Conservation (phyloP, 352 stramenopile genomes). For the Pythium vanterpoolii region DNA sequence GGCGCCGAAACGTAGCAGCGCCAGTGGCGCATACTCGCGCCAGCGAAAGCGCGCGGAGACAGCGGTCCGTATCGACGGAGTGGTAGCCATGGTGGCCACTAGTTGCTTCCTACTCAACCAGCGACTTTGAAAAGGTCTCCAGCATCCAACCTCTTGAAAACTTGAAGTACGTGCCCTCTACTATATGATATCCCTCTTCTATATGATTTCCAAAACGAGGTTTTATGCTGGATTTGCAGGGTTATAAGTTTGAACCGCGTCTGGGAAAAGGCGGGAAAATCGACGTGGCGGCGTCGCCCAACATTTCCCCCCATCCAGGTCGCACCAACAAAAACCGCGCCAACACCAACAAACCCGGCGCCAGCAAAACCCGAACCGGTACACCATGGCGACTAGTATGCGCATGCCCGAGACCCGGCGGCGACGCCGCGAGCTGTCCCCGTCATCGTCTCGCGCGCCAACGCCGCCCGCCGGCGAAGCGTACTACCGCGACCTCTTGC, state of each 20-base stretch:
- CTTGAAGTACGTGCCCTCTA: conserved; percentile 20
- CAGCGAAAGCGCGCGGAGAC: not conserved
- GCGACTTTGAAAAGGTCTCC: not conserved
- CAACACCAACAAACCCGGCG: conserved; percentile 3
- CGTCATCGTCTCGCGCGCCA: not conserved
- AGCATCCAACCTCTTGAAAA: not conserved
- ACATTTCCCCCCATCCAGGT: not conserved
- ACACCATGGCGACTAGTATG: conserved; percentile 8
- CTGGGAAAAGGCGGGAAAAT: conserved; percentile 26
- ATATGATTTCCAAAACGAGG: not conserved
- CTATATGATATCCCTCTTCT: conserved; percentile 2
- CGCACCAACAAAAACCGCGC: conserved; percentile 2
- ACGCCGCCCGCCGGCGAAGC: conserved; percentile 17
- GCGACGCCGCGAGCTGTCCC: not conserved
- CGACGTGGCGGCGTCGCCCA: not conserved
- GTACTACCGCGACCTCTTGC: conserved; percentile 48
- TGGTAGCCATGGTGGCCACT: not conserved
- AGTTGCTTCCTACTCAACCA: not conserved
- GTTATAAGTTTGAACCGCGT: conserved; percentile 17
- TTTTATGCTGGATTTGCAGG: conserved; percentile 7
- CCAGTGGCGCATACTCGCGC: conserved; percentile 33
- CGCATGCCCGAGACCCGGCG: not conserved
- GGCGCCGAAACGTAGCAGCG: conserved; percentile 34
- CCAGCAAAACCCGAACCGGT: too few species aligned
- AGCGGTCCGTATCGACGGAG: not conserved